Evolutionary conservation across 1,139 yeast genomes (phyloP).

Genomic region (Candida sanyaensis): DNA sequence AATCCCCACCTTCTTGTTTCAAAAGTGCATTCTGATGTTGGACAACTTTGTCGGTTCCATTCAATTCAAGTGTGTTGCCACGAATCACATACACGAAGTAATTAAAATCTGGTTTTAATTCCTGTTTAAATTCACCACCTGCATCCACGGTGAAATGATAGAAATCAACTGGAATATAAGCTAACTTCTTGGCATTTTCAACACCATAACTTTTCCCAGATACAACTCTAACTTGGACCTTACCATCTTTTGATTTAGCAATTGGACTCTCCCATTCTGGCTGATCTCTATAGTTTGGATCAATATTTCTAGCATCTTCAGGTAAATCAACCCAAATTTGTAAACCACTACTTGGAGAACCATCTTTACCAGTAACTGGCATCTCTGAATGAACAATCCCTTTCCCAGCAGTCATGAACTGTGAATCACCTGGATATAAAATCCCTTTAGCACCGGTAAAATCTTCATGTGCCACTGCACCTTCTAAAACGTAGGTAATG

Average conservation of each 20-base stretch:
- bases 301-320: too few relatives aligned
- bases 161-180: slow-evolving; percentile 82
- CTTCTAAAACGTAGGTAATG: slow-evolving; percentile 70
- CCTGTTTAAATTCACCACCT: slow-evolving; percentile 68
- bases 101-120: slow-evolving; percentile 65
- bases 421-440: slow-evolving; percentile 81
- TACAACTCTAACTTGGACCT: slow-evolving; percentile 69
- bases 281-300: slow-evolving; percentile 82
- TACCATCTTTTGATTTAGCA: slow-evolving; percentile 63
- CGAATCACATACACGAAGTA: slow-evolving; percentile 71
- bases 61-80: slow-evolving; percentile 56
- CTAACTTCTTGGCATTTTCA: slow-evolving; percentile 73
- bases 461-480: slow-evolving; percentile 88
- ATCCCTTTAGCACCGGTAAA: slow-evolving; percentile 84
- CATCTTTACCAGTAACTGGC: slow-evolving; percentile 66
- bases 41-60: slow-evolving; percentile 40
- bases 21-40: slow-evolving; percentile 62
- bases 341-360: slow-evolving; percentile 71
- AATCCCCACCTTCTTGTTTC: slow-evolving; percentile 66
- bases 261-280: slow-evolving; percentile 69
- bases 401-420: slow-evolving; percentile 93
- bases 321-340: slow-evolving; percentile 94
- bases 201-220: slow-evolving; percentile 83
- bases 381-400: slow-evolving; percentile 88
- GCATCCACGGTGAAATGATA: slow-evolving; percentile 68